Evolutionary conservation across 2,329 filamentous ascomycete species (phyloP).

Genomic region (Monilinia fructicola): DNA sequence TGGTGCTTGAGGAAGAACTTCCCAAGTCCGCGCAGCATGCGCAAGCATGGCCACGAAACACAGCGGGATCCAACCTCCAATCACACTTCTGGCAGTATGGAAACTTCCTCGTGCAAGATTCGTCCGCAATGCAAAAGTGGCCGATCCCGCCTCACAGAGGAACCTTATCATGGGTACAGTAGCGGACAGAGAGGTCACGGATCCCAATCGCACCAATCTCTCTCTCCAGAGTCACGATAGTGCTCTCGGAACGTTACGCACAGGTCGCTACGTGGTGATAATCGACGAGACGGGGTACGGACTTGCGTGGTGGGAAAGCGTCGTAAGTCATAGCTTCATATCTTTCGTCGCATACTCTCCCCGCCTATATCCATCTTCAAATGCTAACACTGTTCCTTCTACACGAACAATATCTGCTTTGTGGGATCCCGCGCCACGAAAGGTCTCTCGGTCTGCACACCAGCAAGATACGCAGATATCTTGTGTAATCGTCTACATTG

Average conservation of each 20-base stretch:
- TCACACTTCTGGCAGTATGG: background rate
- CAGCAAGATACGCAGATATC: slow-evolving; percentile 85
- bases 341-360: too few relatives aligned
- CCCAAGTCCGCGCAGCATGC: slow-evolving; percentile 32
- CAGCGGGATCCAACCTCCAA: background rate
- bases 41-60: too few relatives aligned
- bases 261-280: slow-evolving; percentile 47
- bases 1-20: slow-evolving; percentile 38
- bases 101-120: slow-evolving; percentile 19
- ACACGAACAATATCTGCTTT: slow-evolving; percentile 79
- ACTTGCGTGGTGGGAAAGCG: too few relatives aligned
- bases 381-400: slow-evolving; percentile 32
- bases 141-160: background rate
- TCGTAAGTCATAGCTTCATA: too few relatives aligned
- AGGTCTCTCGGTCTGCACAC: slow-evolving; percentile 78
- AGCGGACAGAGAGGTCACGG: background rate
- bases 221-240: slow-evolving; percentile 17
- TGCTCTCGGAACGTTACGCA: slow-evolving; percentile 1
- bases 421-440: slow-evolving; percentile 80
- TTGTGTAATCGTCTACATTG: slow-evolving; percentile 72
- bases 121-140: background rate
- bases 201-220: slow-evolving; percentile 6
- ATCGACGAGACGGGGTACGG: slow-evolving; percentile 61
- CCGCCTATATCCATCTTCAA: too few relatives aligned
- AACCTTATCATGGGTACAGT: background rate